Base-by-base conservation (phyloP, 2,329 filamentous ascomycete species). In the Epichloe scottii region DNA sequence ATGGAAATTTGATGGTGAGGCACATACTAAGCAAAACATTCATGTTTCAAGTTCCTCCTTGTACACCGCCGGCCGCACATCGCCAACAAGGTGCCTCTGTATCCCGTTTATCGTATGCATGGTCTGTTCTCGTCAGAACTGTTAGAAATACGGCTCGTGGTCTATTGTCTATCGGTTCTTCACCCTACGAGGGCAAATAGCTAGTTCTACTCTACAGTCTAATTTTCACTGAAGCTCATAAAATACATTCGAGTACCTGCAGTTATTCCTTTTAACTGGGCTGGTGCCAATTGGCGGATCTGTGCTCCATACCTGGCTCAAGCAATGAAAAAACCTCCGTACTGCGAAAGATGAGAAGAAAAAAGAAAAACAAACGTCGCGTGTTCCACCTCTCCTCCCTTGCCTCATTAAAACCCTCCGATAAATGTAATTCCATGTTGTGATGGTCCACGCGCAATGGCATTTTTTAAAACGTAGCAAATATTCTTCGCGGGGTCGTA, bases 1-100 rank as follows among this genome's bases (percentile, higher is more conserved):
- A 69, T 76, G 76, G 75, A 76, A 81, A 84, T 90, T 90, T 91
- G 85, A 90, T 84, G 84, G 82, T 80, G 82, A 89, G 85, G 75
- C 56, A 90, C 84, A 91, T 77, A 46, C 34, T 1, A 34, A 17
- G 17, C 8, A 41, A 4, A 23, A 39, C 17, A 21, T 21, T 8
- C 30, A 5, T 17, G 5, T 14, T 33, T 7, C 14, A n/a, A 6
- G 15, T 10, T 33, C 21, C 14, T 4, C 10, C 3, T 4, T 7
- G 7, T n/a, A 5, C 12, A 11, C 4, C 1, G 3, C 17, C 6
- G 30, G 14, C 2, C 23, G 15, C 12, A 37, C 33, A 35, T n/a
- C 17, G 23, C 17, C 17, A 30, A 10, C 3, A 3, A 30, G 26
- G 26, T 37, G 15, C 17, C 35, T 0, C 12, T 12, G 33, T 23